Evolutionary conservation across 768 basidiomycete genomes (phyloP).

Genomic region (Mycena albidolilacea): DNA sequence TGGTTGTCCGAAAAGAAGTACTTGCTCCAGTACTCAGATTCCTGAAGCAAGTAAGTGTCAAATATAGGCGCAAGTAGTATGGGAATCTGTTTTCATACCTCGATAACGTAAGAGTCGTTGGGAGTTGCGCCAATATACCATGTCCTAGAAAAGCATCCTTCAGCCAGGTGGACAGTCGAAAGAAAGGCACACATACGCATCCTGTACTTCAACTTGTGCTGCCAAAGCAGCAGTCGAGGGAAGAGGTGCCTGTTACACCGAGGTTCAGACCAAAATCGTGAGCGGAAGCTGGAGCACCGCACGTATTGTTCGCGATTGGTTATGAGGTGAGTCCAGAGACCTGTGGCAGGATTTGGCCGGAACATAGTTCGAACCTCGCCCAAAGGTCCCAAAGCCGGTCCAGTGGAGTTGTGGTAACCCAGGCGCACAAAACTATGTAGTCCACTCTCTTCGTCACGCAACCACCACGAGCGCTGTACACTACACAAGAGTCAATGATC

Average conservation of each 20-base stretch:
- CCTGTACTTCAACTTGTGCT: constrained; percentile 42
- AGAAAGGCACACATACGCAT: constrained; percentile 37
- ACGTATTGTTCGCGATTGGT: constrained; percentile 48
- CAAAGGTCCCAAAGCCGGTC: constrained; percentile 39
- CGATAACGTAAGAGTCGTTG: constrained; percentile 43
- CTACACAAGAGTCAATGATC: not conserved
- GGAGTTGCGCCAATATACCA: constrained; percentile 47
- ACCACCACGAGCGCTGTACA: constrained; percentile 47
- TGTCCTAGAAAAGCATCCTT: constrained; percentile 33
- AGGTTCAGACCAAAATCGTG: not conserved
- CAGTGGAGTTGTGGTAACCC: constrained; percentile 42
- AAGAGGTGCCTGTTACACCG: constrained; percentile 37
- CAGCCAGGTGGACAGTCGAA: too few species aligned
- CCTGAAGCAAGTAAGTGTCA: constrained; percentile 27
- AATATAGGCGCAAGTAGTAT: too few species aligned
- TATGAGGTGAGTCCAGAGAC: constrained; percentile 45
- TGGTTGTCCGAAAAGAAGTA: constrained; percentile 49
- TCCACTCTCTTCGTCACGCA: constrained; percentile 45
- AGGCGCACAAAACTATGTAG: constrained; percentile 47
- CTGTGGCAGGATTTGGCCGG: constrained; percentile 40
- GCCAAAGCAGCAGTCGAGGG: constrained; percentile 41
- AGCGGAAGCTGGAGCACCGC: not conserved
- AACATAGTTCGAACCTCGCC: constrained; percentile 51
- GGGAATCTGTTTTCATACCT: constrained; percentile 16
- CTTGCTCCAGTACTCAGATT: constrained; percentile 48